A percentile compares a stretch with the other conserved stretches of the same genome.
Evolutionary conservation across 148 eudicot genomes (phyloP).

Genomic region (Polygonum maritimum): DNA sequence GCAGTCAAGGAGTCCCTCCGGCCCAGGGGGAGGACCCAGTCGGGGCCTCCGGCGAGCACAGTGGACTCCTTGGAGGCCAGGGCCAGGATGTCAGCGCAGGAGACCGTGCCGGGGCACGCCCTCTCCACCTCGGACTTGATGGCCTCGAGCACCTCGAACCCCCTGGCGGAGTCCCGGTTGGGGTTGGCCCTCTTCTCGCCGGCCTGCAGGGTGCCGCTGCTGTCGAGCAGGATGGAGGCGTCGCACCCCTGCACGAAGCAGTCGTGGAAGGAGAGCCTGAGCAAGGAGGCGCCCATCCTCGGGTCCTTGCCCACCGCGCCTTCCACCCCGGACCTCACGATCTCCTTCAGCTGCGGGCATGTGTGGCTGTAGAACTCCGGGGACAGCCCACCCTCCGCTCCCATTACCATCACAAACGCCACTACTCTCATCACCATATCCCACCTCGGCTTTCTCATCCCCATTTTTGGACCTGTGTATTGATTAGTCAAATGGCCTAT

Average conservation of each 20-base stretch:
- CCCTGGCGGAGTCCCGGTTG: slow-evolving; percentile 66
- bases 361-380: slow-evolving; percentile 23
- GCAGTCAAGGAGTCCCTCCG: slow-evolving; percentile 71
- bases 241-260: slow-evolving; percentile 86
- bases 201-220: slow-evolving; percentile 31
- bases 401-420: neutral
- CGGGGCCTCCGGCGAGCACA: slow-evolving; percentile 70
- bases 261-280: slow-evolving; percentile 62
- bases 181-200: slow-evolving; percentile 66
- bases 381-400: neutral
- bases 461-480: no score
- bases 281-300: slow-evolving; percentile 29
- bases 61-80: slow-evolving; percentile 73
- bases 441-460: neutral
- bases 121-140: slow-evolving; percentile 70
- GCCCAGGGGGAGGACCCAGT: slow-evolving; percentile 84
- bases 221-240: slow-evolving; percentile 70
- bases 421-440: neutral
- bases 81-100: slow-evolving; percentile 75
- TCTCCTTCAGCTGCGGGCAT: slow-evolving; percentile 45
- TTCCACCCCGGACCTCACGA: slow-evolving; percentile 26
- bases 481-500: neutral
- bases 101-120: slow-evolving; percentile 72
- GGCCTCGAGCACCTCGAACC: slow-evolving; percentile 66
- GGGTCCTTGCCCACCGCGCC: slow-evolving; percentile 22